phyloP scores from a whole-genome alignment of 345 rosid genomes.

The Aurinia saxatilis region DNA sequence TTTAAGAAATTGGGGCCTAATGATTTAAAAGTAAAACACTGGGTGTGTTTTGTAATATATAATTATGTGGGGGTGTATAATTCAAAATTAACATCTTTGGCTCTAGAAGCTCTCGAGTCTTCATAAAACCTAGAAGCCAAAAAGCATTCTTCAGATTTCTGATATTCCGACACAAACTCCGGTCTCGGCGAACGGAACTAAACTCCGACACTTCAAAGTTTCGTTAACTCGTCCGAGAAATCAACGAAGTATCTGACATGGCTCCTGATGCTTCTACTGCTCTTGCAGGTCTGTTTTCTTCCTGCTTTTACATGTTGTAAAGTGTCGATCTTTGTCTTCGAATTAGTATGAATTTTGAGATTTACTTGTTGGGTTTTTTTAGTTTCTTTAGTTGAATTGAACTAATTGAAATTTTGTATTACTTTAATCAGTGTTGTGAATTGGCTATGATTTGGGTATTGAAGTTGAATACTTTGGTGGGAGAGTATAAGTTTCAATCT shows the following conservation, averaged over 20 bases:
- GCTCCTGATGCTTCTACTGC: conserved; percentile 77
- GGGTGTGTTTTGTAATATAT: not conserved
- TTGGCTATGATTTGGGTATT: not conserved
- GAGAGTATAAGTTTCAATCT: not conserved
- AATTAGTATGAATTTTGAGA: not conserved
- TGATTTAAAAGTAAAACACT: no score
- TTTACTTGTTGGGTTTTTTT: conserved; percentile 1
- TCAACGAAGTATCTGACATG: conserved; percentile 34
- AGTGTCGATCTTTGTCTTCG: not conserved
- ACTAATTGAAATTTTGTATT: not conserved
- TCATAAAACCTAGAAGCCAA: conserved; percentile 27
- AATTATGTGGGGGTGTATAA: not conserved
- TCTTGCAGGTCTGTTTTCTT: conserved; percentile 53
- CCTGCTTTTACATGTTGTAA: conserved; percentile 1
- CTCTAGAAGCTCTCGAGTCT: conserved; percentile 1
- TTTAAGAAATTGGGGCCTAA: no score
- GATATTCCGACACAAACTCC: conserved; percentile 17
- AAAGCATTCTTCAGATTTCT: conserved; percentile 2
- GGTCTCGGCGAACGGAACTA: not conserved
- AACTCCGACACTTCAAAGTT: not conserved
- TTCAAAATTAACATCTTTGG: not conserved
- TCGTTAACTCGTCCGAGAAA: not conserved
- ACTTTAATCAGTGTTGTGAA: not conserved
- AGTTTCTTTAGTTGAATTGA: not conserved
- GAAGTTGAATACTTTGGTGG: no score